Evolutionary conservation across 257 asterid genomes (phyloP).

Genomic region (Solanum gandarillasii): DNA sequence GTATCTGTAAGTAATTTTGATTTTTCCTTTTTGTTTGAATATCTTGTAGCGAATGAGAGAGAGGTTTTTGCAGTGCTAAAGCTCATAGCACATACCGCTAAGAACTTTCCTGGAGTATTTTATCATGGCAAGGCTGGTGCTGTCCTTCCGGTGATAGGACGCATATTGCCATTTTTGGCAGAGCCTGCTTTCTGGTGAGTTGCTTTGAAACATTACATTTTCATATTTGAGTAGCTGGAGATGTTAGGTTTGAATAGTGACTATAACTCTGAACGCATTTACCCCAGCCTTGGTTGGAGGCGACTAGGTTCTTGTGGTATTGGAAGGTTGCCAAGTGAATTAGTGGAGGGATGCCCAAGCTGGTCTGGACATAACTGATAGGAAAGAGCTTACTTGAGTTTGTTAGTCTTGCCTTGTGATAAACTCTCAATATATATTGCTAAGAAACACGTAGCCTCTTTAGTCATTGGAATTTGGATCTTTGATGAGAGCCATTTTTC

Average conservation of each 20-base stretch:
- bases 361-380: not conserved
- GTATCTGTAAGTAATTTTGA: not conserved
- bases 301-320: not conserved
- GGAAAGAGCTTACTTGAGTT: not conserved
- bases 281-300: not conserved
- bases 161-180: conserved; percentile 56
- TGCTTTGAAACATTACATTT: not conserved
- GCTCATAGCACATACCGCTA: conserved; percentile 61
- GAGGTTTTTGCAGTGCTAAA: conserved; percentile 71
- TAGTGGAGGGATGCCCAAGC: not conserved
- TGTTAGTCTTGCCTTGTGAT: not conserved
- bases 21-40: not conserved
- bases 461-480: not conserved
- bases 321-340: not conserved
- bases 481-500: not conserved
- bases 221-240: not conserved
- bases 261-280: not conserved
- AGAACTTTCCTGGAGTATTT: conserved; percentile 72
- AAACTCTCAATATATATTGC: not conserved
- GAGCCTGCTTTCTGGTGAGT: conserved; percentile 63
- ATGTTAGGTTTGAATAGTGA: not conserved
- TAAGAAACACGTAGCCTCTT: not conserved
- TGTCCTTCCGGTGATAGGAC: conserved; percentile 68
- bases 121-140: conserved; percentile 67
- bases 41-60: conserved; percentile 51